These are phyloP conservation scores for Curvularia sp. DNA, from an alignment of 2,329 filamentous ascomycete genomes.

Conservation along the genomic window DNA sequence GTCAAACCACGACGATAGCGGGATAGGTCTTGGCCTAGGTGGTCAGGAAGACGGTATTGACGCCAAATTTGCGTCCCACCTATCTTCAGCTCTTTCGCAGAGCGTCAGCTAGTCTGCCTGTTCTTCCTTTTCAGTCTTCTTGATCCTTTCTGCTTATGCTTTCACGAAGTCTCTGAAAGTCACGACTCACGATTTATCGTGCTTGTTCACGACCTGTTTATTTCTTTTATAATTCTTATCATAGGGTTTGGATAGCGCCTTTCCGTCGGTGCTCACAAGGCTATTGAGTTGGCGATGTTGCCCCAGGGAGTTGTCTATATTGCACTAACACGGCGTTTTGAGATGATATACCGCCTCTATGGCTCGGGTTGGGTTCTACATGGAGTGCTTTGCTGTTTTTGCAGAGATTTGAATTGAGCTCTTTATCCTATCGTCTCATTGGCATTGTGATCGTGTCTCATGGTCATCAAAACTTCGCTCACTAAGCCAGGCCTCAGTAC, in stretches of 20 bases:
- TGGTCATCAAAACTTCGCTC: not conserved
- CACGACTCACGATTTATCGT: conserved; percentile 19
- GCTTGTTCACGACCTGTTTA: conserved; percentile 15
- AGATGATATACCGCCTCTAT: conserved; percentile 17
- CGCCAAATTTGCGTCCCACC: conserved; percentile 41
- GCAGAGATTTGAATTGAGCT: conserved; percentile 10
- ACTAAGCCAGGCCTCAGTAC: not conserved
- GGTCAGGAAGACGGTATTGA: conserved; percentile 47
- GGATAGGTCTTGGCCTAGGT: conserved; percentile 45
- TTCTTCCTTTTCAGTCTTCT: conserved; percentile 16
- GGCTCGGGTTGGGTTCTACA: conserved; percentile 7
- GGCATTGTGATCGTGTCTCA: not conserved
- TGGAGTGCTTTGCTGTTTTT: conserved; percentile 6
- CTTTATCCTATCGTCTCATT: not conserved
- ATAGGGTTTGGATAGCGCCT: conserved; percentile 4
- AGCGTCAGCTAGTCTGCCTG: conserved; percentile 25
- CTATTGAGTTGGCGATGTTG: conserved; percentile 3
- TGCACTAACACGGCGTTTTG: conserved; percentile 12
- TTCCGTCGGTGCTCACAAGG: conserved; percentile 7
- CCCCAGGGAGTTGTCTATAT: not conserved
- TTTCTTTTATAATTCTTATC: conserved; percentile 15
- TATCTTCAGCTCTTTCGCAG: conserved; percentile 33
- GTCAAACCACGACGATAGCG: conserved; percentile 45
- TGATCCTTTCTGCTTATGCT: conserved; percentile 13
- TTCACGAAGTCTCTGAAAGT: conserved; percentile 17